Percentiles rank a stretch among this genome's conserved stretches.
These are phyloP conservation scores for Babesia ovata DNA, from an alignment of 169 alveolate species.

Conservation along the genomic window DNA sequence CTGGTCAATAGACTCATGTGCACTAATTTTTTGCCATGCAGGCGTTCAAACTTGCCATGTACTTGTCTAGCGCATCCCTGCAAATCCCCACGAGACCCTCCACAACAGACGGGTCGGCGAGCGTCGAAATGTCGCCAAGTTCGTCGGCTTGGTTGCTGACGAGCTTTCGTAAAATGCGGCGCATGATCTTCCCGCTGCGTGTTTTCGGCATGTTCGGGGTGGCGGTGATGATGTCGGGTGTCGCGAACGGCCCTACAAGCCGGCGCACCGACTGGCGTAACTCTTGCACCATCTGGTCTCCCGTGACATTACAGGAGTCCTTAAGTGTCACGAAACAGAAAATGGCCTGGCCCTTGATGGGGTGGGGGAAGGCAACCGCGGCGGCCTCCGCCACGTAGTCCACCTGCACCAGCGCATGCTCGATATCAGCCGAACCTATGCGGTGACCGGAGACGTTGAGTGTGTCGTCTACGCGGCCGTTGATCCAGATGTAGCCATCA, in stretches of 20 bases:
- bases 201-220: conserved; percentile 91
- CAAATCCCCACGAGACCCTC: conserved; percentile 67
- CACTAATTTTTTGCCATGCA: not conserved
- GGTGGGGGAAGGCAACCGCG: conserved; percentile 91
- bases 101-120: conserved; percentile 83
- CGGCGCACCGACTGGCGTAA: conserved; percentile 37
- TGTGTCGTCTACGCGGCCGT: conserved; percentile 96
- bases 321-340: conserved; percentile 88
- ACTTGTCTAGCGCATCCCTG: conserved; percentile 9
- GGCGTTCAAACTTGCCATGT: not conserved
- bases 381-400: conserved; percentile 89
- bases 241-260: conserved; percentile 90
- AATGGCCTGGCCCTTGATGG: conserved; percentile 91
- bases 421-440: conserved; percentile 92
- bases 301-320: conserved; percentile 14
- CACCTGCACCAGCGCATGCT: conserved; percentile 89
- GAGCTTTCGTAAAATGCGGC: conserved; percentile 89
- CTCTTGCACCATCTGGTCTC: conserved; percentile 29
- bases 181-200: conserved; percentile 90
- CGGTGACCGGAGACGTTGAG: conserved; percentile 92
- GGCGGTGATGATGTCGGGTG: conserved; percentile 87
- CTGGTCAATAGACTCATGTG: not conserved
- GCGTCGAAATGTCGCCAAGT: conserved; percentile 83
- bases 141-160: conserved; percentile 81
- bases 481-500: conserved; percentile 93